phyloP scores from a whole-genome alignment of 1,139 yeast genomes.

The Lodderomyces beijingensis region DNA sequence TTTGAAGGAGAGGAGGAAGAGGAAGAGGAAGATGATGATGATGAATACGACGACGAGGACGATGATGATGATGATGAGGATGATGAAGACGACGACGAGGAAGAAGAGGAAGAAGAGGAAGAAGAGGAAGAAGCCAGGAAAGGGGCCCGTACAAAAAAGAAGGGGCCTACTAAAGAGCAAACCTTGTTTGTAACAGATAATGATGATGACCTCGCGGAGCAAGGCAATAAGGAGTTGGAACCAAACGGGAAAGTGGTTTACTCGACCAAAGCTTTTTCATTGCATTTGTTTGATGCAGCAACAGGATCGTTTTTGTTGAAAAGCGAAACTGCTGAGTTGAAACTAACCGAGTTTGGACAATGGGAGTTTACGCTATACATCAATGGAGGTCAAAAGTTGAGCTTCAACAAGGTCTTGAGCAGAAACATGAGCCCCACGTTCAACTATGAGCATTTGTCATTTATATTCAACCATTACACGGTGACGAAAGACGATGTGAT shows the following conservation, averaged over 20 bases:
- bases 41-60: constrained; percentile 14
- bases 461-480: constrained; percentile 58
- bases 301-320: constrained; percentile 49
- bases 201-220: constrained; percentile 1
- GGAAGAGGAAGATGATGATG: constrained; percentile 9
- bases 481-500: constrained; percentile 20
- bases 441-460: constrained; percentile 52
- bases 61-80: constrained; percentile 8
- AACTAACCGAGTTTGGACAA: constrained; percentile 43
- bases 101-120: constrained; percentile 6
- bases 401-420: constrained; percentile 42
- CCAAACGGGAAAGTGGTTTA: constrained; percentile 15
- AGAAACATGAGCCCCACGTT: constrained; percentile 63
- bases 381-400: constrained; percentile 10
- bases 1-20: constrained; percentile 8
- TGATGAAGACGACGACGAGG: constrained; percentile 2
- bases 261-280: constrained; percentile 15
- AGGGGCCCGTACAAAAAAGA: constrained; percentile 6
- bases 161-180: constrained; percentile 10
- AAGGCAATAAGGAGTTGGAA: constrained; percentile 3
- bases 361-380: constrained; percentile 56
- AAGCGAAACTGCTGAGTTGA: constrained; percentile 19
- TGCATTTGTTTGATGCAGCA: constrained; percentile 56
- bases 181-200: constrained; percentile 4
- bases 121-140: constrained; percentile 5